Percentiles rank a stretch among this genome's conserved stretches.
phyloP scores from a whole-genome alignment of 768 basidiomycete genomes.

The Xerocomus spinulosus region DNA sequence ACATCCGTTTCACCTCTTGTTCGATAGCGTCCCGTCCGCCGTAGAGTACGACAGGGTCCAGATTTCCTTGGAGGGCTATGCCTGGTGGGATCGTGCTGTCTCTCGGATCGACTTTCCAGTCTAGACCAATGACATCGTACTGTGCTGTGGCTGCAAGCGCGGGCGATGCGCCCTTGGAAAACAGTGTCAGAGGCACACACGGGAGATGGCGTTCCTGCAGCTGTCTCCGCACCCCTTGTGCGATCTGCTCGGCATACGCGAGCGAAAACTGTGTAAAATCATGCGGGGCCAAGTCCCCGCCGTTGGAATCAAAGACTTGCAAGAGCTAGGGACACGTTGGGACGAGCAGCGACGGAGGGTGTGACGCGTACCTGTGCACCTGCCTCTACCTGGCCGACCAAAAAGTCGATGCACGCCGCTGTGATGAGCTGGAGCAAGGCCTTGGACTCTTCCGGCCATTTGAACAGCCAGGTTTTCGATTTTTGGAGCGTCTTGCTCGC shows the following conservation, averaged over 20 bases:
- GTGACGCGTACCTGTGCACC: conserved; percentile 98
- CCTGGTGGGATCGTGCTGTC: conserved; percentile 55
- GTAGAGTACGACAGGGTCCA: conserved; percentile 85
- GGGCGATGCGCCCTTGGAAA: conserved; percentile 90
- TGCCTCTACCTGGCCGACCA: conserved; percentile 90
- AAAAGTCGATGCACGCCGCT: conserved; percentile 82
- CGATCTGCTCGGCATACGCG: conserved; percentile 72
- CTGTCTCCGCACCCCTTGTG: conserved; percentile 56
- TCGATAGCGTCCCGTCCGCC: conserved; percentile 87
- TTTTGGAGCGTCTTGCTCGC: conserved; percentile 88
- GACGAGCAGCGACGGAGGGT: too few relatives aligned
- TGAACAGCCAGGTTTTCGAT: conserved; percentile 92
- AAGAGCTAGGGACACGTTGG: conserved; percentile 59
- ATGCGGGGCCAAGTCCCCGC: conserved; percentile 83
- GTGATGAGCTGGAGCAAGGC: conserved; percentile 74
- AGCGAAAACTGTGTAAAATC: conserved; percentile 84
- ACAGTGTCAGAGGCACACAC: conserved; percentile 78
- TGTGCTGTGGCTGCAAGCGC: conserved; percentile 62
- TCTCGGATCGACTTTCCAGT: conserved; percentile 83
- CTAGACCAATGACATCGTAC: conserved; percentile 87
- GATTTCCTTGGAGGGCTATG: conserved; percentile 84
- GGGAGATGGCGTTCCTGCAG: conserved; percentile 53
- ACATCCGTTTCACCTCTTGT: conserved; percentile 76
- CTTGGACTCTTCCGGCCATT: conserved; percentile 80
- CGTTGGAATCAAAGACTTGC: conserved; percentile 98